phyloP scores from a whole-genome alignment of 2,329 filamentous ascomycete genomes.

The Trichophyton equinum region DNA sequence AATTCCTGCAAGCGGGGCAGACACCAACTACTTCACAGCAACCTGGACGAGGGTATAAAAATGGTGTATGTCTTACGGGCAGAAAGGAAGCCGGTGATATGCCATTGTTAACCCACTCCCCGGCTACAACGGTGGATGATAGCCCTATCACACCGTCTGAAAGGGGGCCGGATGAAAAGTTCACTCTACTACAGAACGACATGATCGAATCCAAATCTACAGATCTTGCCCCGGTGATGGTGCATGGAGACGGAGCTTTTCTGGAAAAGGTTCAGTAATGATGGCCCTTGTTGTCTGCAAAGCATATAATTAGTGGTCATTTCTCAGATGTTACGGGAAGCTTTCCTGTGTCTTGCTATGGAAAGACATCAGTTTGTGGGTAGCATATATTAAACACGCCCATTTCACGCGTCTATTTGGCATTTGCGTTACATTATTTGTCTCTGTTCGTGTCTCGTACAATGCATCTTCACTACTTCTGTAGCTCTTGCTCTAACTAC shows the following conservation, averaged over 20 bases:
- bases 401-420: not conserved
- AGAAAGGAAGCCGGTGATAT: conserved; percentile 3
- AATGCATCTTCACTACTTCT: not conserved
- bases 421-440: not conserved
- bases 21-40: not conserved
- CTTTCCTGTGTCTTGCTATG: not conserved
- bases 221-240: not conserved
- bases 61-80: not conserved
- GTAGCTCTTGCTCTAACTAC: not conserved
- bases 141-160: not conserved
- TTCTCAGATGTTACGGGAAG: not conserved
- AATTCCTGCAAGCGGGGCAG: conserved; percentile 4
- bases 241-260: not conserved
- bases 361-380: not conserved
- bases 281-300: not conserved
- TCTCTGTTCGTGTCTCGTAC: not conserved
- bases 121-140: not conserved
- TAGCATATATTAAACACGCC: not conserved
- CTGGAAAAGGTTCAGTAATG: not conserved
- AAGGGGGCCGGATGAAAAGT: not conserved
- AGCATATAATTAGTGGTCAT: not conserved
- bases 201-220: not conserved
- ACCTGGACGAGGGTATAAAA: not conserved
- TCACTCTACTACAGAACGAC: not conserved
- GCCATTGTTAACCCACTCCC: conserved; percentile 6